phyloP scores from a whole-genome alignment of 345 rosid genomes.

The Rhodomyrtus tomentosa region DNA sequence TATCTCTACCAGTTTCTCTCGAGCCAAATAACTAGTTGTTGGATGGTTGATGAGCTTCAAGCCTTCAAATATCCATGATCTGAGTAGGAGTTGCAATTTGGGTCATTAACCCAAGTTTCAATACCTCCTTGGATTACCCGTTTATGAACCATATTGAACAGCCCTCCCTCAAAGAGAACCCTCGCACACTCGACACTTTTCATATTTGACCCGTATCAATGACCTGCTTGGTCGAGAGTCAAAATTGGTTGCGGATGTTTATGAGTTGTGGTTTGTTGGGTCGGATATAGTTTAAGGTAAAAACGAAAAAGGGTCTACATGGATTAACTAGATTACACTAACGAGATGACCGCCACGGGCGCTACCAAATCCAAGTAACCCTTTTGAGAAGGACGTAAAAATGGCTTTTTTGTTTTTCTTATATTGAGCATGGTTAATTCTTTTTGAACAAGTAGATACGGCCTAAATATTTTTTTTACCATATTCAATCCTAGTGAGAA shows the following conservation, averaged over 20 bases:
- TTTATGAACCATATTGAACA: not conserved
- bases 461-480: not conserved
- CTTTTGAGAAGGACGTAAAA: not conserved
- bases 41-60: not conserved
- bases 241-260: not conserved
- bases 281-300: not conserved
- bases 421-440: no score
- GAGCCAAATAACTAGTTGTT: not conserved
- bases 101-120: not conserved
- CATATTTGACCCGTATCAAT: not conserved
- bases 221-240: not conserved
- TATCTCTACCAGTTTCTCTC: no score
- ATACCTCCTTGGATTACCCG: no score
- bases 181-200: not conserved
- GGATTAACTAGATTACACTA: not conserved
- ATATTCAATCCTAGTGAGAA: no score
- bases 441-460: not conserved
- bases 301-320: not conserved
- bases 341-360: not conserved
- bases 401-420: no score
- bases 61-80: not conserved
- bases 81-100: not conserved
- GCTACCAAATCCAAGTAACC: not conserved
- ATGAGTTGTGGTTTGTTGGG: not conserved
- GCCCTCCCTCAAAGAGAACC: not conserved